Percentiles rank a stretch among this genome's conserved stretches.
Conservation (phyloP, 768 basidiomycete genomes). For the Phylloporus sp. region DNA sequence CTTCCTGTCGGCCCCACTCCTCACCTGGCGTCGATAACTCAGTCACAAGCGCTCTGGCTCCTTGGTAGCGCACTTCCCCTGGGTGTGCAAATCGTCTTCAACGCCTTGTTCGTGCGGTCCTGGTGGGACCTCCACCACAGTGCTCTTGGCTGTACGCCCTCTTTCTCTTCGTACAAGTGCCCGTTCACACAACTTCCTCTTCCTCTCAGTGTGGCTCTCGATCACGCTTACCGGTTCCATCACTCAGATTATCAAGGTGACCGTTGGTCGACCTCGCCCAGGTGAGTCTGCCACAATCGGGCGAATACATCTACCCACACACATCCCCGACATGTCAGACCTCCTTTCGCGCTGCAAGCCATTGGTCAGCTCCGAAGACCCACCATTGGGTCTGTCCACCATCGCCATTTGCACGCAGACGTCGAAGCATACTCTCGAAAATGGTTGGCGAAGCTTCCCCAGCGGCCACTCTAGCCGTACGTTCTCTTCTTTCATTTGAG, state of each 20-base stretch:
- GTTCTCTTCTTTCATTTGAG: conserved; percentile 21
- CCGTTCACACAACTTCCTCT: too few relatives aligned
- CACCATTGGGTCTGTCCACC: conserved; percentile 65
- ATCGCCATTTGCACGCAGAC: conserved; percentile 75
- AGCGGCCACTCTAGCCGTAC: conserved; percentile 86
- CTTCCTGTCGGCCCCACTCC: background rate
- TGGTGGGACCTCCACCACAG: conserved; percentile 89
- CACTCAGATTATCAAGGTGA: conserved; percentile 79
- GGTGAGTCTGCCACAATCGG: conserved; percentile 37
- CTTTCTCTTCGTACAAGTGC: too few relatives aligned
- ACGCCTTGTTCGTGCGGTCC: conserved; percentile 65
- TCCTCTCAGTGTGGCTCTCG: conserved; percentile 56
- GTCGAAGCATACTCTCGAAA: conserved; percentile 50
- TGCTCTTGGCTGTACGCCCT: conserved; percentile 26
- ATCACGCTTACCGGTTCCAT: conserved; percentile 70
- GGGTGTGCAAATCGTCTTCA: conserved; percentile 61
- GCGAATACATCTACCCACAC: background rate
- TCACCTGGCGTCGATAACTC: background rate
- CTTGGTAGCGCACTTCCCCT: conserved; percentile 56
- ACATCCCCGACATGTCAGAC: conserved; percentile 11
- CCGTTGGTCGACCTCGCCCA: conserved; percentile 87
- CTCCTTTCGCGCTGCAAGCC: conserved; percentile 56
- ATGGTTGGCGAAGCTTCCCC: conserved; percentile 90
- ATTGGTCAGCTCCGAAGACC: conserved; percentile 55
- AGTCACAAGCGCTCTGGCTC: conserved; percentile 41